Conservation (phyloP, 2,329 filamentous ascomycete genomes). For the Huntiella savannae region DNA sequence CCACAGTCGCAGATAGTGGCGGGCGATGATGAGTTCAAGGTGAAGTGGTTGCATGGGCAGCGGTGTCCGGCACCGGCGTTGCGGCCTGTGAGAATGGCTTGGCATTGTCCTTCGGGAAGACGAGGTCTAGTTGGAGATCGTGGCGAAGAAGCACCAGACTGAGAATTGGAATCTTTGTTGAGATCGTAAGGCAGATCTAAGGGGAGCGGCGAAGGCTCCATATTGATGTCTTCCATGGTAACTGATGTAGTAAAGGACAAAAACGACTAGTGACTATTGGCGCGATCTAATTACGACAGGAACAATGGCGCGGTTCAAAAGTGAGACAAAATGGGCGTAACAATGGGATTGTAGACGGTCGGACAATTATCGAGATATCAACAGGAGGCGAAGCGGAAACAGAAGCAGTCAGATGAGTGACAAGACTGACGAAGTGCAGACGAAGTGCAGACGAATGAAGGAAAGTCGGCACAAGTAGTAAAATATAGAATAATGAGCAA, state of each 20-base stretch:
- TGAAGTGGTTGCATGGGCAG: slow-evolving; percentile 39
- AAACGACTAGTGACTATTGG: not conserved
- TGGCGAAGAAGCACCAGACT: slow-evolving; percentile 15
- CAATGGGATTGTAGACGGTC: too few relatives aligned
- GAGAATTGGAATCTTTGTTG: not conserved
- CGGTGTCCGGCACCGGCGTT: slow-evolving; percentile 35
- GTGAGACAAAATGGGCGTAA: too few relatives aligned
- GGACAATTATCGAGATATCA: too few relatives aligned
- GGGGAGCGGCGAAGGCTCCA: slow-evolving; percentile 9
- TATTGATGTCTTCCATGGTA: slow-evolving; percentile 4
- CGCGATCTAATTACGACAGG: too few relatives aligned
- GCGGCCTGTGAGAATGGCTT: slow-evolving; percentile 37
- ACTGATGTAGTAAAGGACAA: not conserved
- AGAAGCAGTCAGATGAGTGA: too few relatives aligned
- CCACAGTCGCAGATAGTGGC: slow-evolving; percentile 39
- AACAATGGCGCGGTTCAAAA: too few relatives aligned
- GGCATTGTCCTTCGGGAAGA: slow-evolving; percentile 38
- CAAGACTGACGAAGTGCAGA: too few relatives aligned
- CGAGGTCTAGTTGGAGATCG: slow-evolving; percentile 14
- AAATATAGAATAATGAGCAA: too few relatives aligned
- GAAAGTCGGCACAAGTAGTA: too few relatives aligned
- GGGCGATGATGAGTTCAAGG: slow-evolving; percentile 32
- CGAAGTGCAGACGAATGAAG: too few relatives aligned
- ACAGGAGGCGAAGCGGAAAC: too few relatives aligned
- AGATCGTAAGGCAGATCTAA: not conserved